Evolutionary conservation across 129 eudicot genomes (phyloP), one percentile per base, ranked within the genome.

Genomic region (Flaveria brownii): DNA sequence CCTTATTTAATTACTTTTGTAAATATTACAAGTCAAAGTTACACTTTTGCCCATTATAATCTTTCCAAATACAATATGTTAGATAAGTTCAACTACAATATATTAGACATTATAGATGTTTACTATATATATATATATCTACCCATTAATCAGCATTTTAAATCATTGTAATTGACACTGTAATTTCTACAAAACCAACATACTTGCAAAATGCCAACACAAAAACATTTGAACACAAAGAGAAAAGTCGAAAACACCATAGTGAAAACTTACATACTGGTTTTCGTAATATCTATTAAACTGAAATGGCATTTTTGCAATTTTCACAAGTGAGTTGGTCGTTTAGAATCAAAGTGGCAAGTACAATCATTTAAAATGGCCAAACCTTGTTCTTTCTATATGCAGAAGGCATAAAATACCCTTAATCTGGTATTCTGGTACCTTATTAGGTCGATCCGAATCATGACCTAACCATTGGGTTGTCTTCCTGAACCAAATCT

Each of bases 401-500:
- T 52, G 65, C 70, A 1, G 39, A 66, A 26, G 60, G 74, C 70
- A 51, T 73, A 39, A 22, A n/a, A 57, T 25, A 57, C 57, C 18
- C 76, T 78, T 68, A 18, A 45, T 60, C 25, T 78, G 68, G 50
- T 25, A 26, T 55, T 60, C 52, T 56, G 75, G 39, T 42, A 26
- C 70, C 50, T 78, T 9, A 51, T 43, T 13, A 17, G 20, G 60
- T 30, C 49, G 16, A 70, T 30, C 51, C 4, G 70, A 45, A 55
- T 67, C 60, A 80, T 45, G n/a, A 46, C n/a, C 70, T 80, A 73
- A 67, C 65, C 28, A 57, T 16, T 15, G 79, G 77, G 47, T 33
- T 80, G 46, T 82, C 87, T 43, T 87, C 86, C 50, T 70, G 86
- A 66, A 89, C 88, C 80, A 87, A 70, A 77, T 85, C 77, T 26